Evolutionary conservation across 345 rosid genomes (phyloP), one percentile per base, ranked within the genome.

Genomic region (Cochlearia excelsa): DNA sequence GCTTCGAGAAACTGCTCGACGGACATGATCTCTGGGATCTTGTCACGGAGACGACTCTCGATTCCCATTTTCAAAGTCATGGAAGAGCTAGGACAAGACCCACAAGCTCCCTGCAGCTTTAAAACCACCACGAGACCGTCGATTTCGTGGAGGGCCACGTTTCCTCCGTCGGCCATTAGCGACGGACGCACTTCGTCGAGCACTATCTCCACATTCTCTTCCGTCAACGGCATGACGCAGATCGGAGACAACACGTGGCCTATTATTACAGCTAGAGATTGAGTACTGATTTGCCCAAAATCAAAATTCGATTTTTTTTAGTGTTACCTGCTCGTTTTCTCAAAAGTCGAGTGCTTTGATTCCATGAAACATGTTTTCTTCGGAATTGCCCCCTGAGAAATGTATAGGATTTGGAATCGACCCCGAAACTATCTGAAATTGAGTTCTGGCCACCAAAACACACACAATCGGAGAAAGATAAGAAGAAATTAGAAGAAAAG

Each of bases 31-130:
- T 92, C 95, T 0, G 98, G 98, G 26, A 92, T 88, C 69, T 88
- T 92, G 66, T 92, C 97, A 0, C 87, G 79, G 3, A 92, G 81
- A 7, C 91, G 88, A 43, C 84, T 82, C 75, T 92, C 97, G 5
- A 92, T 92, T 48, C 98, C 95, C 96, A 82, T 92, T 76, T 84
- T 86, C 38, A 92, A 76, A 0, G 98, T 92, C 98, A 88, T 86
- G 1, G 93, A 79, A 7, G 98, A 92, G 77, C 95, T 88, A 1
- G 97, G 98, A 77, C 97, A 92, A 11, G 98, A 92, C 3, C 98
- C 98, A 57, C 98, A 88, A 9, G 98, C 98, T 63, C 98, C 97
- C 71, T 88, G 90, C 26, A 92, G 81, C 79, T 84, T 92, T 34
- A 92, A 43, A 29, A 88, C 88, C 28, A 92, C 98, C n/a, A 86